Conservation (phyloP, 495 filamentous ascomycete species). For the Penicillium bovifimosum region DNA sequence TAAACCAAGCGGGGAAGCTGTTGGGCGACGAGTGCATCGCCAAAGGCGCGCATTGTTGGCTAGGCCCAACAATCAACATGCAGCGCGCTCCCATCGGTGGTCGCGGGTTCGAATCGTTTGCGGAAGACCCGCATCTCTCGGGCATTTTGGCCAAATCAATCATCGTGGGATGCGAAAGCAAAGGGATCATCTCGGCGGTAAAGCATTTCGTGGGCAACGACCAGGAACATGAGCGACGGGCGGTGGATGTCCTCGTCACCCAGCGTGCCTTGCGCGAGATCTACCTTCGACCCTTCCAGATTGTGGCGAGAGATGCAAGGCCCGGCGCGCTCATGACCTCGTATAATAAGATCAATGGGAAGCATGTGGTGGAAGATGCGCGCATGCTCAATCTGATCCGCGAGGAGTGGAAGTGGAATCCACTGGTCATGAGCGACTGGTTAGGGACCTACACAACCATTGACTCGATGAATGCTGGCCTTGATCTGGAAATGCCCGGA, state of each 20-base stretch:
- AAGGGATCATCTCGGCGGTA: conserved; percentile 52
- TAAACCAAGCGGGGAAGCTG: conserved; percentile 45
- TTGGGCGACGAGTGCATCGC: conserved; percentile 53
- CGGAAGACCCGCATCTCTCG: conserved; percentile 62
- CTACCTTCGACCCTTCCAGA: conserved; percentile 66
- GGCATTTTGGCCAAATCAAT: conserved; percentile 54
- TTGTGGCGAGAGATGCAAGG: conserved; percentile 54
- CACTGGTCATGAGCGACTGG: conserved; percentile 37
- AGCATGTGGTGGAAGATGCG: conserved; percentile 56
- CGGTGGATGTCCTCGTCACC: conserved; percentile 55
- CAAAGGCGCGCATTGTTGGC: conserved; percentile 58
- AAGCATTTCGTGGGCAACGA: conserved; percentile 75
- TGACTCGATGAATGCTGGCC: conserved; percentile 54
- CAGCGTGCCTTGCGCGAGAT: conserved; percentile 67
- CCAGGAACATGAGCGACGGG: conserved; percentile 59
- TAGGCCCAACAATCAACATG: conserved; percentile 70
- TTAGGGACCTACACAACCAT: conserved; percentile 55
- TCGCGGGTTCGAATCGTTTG: conserved; percentile 65
- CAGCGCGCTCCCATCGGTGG: conserved; percentile 65
- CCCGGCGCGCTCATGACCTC: conserved; percentile 67
- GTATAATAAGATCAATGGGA: conserved; percentile 70
- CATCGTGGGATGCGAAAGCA: conserved; percentile 57
- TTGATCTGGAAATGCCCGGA: conserved; percentile 70
- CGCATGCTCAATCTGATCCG: conserved; percentile 55
- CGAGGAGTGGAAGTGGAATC: conserved; percentile 61